Percentiles rank a stretch among this genome's conserved stretches.
Conservation (phyloP, 2,329 filamentous ascomycete genomes). For the Xylaria sp. region DNA sequence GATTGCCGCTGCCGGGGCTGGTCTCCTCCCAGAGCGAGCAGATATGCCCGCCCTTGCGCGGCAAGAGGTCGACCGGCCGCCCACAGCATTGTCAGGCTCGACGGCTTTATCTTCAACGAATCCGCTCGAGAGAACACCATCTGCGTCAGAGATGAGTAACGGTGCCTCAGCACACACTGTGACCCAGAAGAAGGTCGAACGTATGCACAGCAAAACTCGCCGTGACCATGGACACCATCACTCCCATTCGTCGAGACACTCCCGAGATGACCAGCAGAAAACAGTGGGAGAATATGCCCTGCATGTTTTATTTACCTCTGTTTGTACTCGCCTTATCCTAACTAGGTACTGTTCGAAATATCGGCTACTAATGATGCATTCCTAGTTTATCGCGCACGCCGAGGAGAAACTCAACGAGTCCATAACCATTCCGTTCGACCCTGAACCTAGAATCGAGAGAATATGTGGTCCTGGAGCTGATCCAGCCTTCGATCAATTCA, state of each 20-base stretch:
- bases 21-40: constrained; percentile 56
- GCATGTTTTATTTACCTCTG: constrained; percentile 93
- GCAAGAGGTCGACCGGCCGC: constrained; percentile 55
- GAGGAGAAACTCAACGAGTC: constrained; percentile 94
- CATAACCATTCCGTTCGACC: constrained; percentile 77
- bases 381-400: constrained; percentile 88
- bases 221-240: constrained; percentile 77
- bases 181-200: constrained; percentile 61
- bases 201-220: constrained; percentile 70
- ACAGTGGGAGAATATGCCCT: constrained; percentile 98
- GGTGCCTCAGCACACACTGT: constrained; percentile 51
- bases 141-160: constrained; percentile 52
- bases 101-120: constrained; percentile 42
- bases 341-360: neutral
- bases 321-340: constrained; percentile 48
- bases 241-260: constrained; percentile 75
- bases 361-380: constrained; percentile 43
- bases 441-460: constrained; percentile 82
- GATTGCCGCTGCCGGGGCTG: constrained; percentile 71
- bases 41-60: constrained; percentile 57
- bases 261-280: constrained; percentile 79
- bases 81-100: constrained; percentile 55
- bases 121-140: constrained; percentile 53
- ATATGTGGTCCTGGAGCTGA: constrained; percentile 92
- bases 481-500: constrained; percentile 89